phyloP scores from a whole-genome alignment of 495 filamentous ascomycete species.

The Penicillium cinerascens region DNA sequence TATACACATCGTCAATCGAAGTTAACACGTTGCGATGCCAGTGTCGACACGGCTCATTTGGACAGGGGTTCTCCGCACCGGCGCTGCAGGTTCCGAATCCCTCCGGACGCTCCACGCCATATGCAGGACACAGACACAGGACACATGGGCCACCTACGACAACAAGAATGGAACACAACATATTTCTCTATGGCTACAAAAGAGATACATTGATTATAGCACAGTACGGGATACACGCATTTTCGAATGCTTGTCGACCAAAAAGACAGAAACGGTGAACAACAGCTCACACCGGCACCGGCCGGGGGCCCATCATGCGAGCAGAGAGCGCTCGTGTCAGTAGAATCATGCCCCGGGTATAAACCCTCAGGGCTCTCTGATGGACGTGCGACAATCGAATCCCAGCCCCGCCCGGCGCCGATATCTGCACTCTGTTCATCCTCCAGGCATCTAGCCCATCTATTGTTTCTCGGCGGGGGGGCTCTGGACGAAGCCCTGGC shows the following conservation, averaged over 20 bases:
- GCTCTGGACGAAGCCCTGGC: constrained; percentile 81
- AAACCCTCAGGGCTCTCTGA: neutral
- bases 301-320: constrained; percentile 8
- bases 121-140: neutral
- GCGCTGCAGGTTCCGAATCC: constrained; percentile 28
- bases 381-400: constrained; percentile 2
- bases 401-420: constrained; percentile 7
- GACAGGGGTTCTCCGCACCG: constrained; percentile 33
- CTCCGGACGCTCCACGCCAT: constrained; percentile 22
- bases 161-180: constrained; percentile 19
- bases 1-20: neutral
- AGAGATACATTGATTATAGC: constrained; percentile 51
- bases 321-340: constrained; percentile 16
- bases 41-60: neutral
- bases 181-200: constrained; percentile 46
- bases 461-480: constrained; percentile 43
- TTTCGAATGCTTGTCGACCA: constrained; percentile 36
- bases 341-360: constrained; percentile 8
- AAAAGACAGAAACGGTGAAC: constrained; percentile 29
- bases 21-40: neutral
- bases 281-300: constrained; percentile 14
- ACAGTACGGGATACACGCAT: constrained; percentile 50
- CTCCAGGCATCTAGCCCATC: constrained; percentile 19
- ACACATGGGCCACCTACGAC: neutral
- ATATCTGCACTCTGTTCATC: constrained; percentile 24